Percentiles rank a stretch among this genome's conserved stretches.
Evolutionary conservation across 2,329 filamentous ascomycete species (phyloP).

Genomic region (Ceratocystiopsis minuta): DNA sequence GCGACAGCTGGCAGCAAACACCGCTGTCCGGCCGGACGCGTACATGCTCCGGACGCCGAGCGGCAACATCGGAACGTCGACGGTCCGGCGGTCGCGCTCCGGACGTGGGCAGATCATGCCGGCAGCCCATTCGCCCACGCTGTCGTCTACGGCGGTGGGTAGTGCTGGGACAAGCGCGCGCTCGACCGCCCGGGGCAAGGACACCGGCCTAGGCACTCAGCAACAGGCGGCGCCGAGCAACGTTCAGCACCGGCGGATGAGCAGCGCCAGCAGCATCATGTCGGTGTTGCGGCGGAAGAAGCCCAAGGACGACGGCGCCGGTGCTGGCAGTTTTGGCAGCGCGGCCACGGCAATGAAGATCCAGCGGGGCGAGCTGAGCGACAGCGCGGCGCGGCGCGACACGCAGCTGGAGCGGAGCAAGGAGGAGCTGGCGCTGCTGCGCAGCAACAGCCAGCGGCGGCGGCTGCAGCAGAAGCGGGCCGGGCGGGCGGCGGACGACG

Average conservation of each 20-base stretch:
- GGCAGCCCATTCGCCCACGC: slow-evolving; percentile 7
- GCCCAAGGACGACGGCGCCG: slow-evolving; percentile 15
- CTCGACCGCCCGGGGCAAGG: neutral
- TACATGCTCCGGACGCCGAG: neutral
- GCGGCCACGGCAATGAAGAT: slow-evolving; percentile 28
- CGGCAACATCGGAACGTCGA: slow-evolving; percentile 8
- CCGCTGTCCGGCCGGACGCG: neutral
- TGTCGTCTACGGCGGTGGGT: neutral
- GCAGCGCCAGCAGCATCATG: slow-evolving; percentile 26
- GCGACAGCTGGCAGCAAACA: neutral
- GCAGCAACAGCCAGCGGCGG: slow-evolving; percentile 15
- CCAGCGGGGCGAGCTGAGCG: slow-evolving; percentile 30
- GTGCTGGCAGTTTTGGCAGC: slow-evolving; percentile 20
- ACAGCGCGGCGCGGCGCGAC: slow-evolving; percentile 43
- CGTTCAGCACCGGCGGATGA: too few species aligned
- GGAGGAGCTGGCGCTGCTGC: slow-evolving; percentile 32
- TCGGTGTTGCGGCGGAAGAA: slow-evolving; percentile 49
- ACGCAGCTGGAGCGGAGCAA: slow-evolving; percentile 41
- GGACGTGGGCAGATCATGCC: slow-evolving; percentile 20
- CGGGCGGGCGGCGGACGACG: slow-evolving; percentile 2
- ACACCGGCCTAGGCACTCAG: slow-evolving; percentile 5
- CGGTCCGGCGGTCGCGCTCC: slow-evolving; percentile 23
- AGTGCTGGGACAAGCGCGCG: too few species aligned
- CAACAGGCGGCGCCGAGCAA: slow-evolving; percentile 13
- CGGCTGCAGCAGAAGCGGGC: neutral